Evolutionary conservation across 225 moss, liverwort and hornwort species (phyloP), one percentile per base, ranked within the genome.

Genomic region (Thuidium tamariscinum): DNA sequence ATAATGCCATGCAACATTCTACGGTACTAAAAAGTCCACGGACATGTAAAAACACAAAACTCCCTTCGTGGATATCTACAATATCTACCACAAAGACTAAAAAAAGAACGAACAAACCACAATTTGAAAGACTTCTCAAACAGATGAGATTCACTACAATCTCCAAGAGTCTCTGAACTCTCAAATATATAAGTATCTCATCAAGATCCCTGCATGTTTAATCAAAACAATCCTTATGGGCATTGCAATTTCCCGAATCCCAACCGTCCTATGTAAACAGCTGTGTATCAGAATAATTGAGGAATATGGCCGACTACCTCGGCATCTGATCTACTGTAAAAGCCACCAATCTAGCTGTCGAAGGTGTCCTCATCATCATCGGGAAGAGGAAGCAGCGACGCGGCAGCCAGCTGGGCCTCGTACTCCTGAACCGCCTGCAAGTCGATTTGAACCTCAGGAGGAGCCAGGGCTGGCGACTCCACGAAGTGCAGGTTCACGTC

Each of bases 301-400:
- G 20, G 25, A 81, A 26, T 62, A 16, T 13, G 36, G 39, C 82
- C 80, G 41, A 44, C 56, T 30, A 67, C 13, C 62, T 80, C 82
- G 62, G 82, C 81, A 44, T 34, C 60, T 18, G 9, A 54, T 27
- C 39, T 41, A 37, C 22, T 18, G n/a, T 23, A 42, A 67, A 65
- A 6, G 16, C 3, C 41, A 39, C 10, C 51, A 16, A 49, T 23
- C 89, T 92, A 92, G 87, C 87, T 93, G 64, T 94, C 92, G 27
- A 94, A 94, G 0, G 91, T 79, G 65, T 95, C 93, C 69, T 95
- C 93, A 26, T 95, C 95, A 30, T 95, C 95, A 27, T 93, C 93
- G 15, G 93, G 93, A 16, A 93, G 82, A 15, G 93, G 93, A 72
- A 90, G 82, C 7, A 86, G 83, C 7, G 92, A 80, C 4, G 89